These are phyloP conservation scores for Mortierella antarctica DNA, from an alignment of 192 early-diverging fungal genomes.

Conservation along the genomic window DNA sequence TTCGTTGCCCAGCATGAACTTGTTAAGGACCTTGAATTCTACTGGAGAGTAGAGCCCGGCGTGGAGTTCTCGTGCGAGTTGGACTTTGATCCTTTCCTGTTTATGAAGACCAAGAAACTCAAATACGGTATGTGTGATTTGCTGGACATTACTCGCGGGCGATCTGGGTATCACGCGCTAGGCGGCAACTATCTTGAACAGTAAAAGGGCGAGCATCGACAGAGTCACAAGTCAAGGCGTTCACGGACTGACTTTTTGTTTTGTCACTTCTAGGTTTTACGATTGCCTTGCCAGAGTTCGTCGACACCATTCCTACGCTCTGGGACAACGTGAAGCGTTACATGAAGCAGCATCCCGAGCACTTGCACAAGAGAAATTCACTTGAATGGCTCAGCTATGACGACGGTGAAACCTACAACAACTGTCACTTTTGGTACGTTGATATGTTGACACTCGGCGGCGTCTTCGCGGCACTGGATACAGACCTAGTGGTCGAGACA, in stretches of 20 bases:
- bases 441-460: neutral
- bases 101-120: slow-evolving; percentile 77
- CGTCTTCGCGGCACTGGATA: neutral
- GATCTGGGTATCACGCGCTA: too few relatives aligned
- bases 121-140: slow-evolving; percentile 69
- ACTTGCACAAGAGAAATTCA: slow-evolving; percentile 63
- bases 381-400: slow-evolving; percentile 69
- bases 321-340: slow-evolving; percentile 74
- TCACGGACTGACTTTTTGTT: neutral
- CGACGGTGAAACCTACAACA: slow-evolving; percentile 67
- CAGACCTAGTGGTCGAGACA: too few relatives aligned
- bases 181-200: too few relatives aligned
- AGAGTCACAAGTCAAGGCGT: neutral
- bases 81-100: slow-evolving; percentile 83
- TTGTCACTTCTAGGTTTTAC: slow-evolving; percentile 54
- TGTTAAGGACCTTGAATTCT: slow-evolving; percentile 76
- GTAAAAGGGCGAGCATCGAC: too few relatives aligned
- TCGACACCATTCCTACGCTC: slow-evolving; percentile 75
- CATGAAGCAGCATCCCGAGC: slow-evolving; percentile 61
- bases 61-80: slow-evolving; percentile 85
- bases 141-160: neutral
- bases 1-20: slow-evolving; percentile 83
- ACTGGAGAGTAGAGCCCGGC: slow-evolving; percentile 88
- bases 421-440: slow-evolving; percentile 75
- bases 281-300: slow-evolving; percentile 74